These are phyloP conservation scores for Fraxinus baroniana DNA, from an alignment of 305 asterid genomes.

Conservation along the genomic window DNA sequence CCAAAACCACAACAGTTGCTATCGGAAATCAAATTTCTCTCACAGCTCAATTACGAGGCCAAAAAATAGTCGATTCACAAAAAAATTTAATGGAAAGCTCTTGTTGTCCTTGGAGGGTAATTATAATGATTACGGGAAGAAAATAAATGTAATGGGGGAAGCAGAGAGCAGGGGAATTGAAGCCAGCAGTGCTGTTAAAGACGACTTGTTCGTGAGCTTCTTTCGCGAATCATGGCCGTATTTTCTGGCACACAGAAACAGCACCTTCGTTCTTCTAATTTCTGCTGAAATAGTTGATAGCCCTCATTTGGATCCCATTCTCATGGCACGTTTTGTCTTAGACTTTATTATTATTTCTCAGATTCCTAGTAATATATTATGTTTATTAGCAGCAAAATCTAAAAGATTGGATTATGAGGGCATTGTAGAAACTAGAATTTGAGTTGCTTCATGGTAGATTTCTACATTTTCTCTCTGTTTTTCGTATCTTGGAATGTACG, in stretches of 20 bases:
- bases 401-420: neutral
- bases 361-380: neutral
- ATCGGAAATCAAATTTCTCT: constrained; percentile 3
- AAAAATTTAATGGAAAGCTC: constrained; percentile 22
- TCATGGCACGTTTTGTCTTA: constrained; percentile 59
- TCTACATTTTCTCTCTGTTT: neutral
- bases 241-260: constrained; percentile 76
- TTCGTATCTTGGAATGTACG: neutral
- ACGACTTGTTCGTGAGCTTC: constrained; percentile 73
- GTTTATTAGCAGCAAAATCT: constrained; percentile 4
- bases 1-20: constrained; percentile 24
- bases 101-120: neutral
- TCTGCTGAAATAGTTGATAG: constrained; percentile 77
- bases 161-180: constrained; percentile 34
- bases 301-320: constrained; percentile 68
- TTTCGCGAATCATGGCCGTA: constrained; percentile 96
- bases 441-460: neutral
- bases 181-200: constrained; percentile 43
- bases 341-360: neutral
- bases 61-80: neutral
- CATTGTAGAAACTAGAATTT: neutral
- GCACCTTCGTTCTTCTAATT: constrained; percentile 72
- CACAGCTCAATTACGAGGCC: constrained; percentile 28
- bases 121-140: constrained; percentile 18
- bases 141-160: constrained; percentile 40